Evolutionary conservation across 768 basidiomycete species (phyloP).

Genomic region (Lactifluus pinguis): DNA sequence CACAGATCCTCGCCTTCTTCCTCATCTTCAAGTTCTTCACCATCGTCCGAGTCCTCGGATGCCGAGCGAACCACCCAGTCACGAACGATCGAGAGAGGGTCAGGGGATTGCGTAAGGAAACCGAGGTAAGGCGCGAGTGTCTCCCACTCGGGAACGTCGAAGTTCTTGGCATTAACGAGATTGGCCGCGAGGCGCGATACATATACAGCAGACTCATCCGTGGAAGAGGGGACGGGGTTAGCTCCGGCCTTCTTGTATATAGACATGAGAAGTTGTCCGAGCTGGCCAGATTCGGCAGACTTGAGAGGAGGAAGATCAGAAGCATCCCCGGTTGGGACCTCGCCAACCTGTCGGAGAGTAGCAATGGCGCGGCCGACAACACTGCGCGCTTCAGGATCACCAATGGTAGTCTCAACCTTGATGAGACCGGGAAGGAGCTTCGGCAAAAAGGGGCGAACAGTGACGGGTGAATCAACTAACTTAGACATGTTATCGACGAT

Average conservation of each 20-base stretch:
- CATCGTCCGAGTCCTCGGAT: conserved; percentile 61
- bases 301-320: conserved; percentile 85
- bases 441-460: conserved; percentile 94
- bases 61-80: conserved; percentile 92
- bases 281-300: conserved; percentile 57
- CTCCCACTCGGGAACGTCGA: conserved; percentile 84
- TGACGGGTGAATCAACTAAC: conserved; percentile 89
- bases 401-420: conserved; percentile 91
- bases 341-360: conserved; percentile 91
- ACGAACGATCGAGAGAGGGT: conserved; percentile 55
- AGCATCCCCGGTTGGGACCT: conserved; percentile 85
- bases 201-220: conserved; percentile 57
- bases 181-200: conserved; percentile 73
- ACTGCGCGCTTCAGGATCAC: conserved; percentile 95
- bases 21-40: conserved; percentile 70
- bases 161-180: conserved; percentile 86
- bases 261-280: conserved; percentile 54
- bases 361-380: conserved; percentile 87
- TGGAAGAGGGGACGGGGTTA: conserved; percentile 44
- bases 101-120: conserved; percentile 55
- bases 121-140: conserved; percentile 66
- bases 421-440: conserved; percentile 91
- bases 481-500: conserved; percentile 99
- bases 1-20: conserved; percentile 98
- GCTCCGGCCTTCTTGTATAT: conserved; percentile 82